Base-by-base conservation (phyloP, 2,329 filamentous ascomycete species). In the Trichoderma cornu-damae region DNA sequence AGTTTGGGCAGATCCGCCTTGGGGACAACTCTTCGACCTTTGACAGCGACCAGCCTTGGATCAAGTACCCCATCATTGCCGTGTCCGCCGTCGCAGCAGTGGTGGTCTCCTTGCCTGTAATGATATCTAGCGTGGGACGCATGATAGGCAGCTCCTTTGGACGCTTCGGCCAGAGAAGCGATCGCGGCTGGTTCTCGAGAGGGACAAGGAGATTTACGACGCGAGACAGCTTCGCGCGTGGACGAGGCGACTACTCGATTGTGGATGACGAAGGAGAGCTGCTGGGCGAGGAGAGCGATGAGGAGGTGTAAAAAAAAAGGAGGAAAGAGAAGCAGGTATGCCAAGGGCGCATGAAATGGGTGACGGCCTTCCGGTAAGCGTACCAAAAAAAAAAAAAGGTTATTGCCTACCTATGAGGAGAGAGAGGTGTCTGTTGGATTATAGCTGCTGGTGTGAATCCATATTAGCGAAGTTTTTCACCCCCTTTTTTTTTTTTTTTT, bases 261-360 rank as follows among this genome's bases (percentile, higher is more conserved):
- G 90, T 96, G 51, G 91, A 96, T 66, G 89, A 97, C 69, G 94
- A 97, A 70, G 93, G 93, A 48, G 93, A 97, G 76, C 76, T 99
- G 64, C 75, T 99, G 34, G 94, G 94, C 1, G 93, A 96, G 64
- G 92, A 96, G 59, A 91, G 90, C 64, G 93, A 96, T 63, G 91
- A 96, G 68, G 93, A 96, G 61, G 88, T 87, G 37, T 76, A 32
- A 11, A 37, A 8, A 18, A 6, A 20, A 44, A 16, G 4, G 11
- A 28, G 22, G 14, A 3, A 11, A 18, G 22, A 16, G 5, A 9
- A 11, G 7, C 5, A 37, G 12, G 37, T 47, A 30, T 55, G 6
- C 26, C 22, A 11, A 14, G 28, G 18, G 35, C 28, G 35, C 20
- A 46, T 34, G 43, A 38, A 26, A 60, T 28, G 40, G 37, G 28